These are phyloP conservation scores for Vitis hybrid DNA, from an alignment of 177 flowering plant species.

Conservation along the genomic window DNA sequence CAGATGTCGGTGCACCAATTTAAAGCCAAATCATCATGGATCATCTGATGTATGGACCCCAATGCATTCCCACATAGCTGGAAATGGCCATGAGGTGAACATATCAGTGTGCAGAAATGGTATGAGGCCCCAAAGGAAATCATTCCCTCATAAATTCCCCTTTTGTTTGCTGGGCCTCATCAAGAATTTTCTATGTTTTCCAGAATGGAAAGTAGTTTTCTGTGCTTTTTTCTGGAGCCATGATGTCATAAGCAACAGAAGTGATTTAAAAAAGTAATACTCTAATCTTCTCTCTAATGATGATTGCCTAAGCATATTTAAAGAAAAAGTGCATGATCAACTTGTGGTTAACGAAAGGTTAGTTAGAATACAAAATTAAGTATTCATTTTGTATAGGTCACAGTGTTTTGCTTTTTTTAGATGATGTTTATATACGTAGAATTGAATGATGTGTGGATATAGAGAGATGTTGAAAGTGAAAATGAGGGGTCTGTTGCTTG, in stretches of 20 bases:
- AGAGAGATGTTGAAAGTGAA: constrained; percentile 7
- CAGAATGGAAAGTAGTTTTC: neutral
- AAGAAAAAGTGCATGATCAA: neutral
- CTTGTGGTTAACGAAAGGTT: constrained; percentile 1
- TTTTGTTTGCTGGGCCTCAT: neutral
- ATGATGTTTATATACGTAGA: constrained; percentile 21
- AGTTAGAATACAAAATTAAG: constrained; percentile 8
- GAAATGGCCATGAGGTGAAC: neutral
- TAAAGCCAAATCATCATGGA: neutral
- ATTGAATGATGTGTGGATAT: neutral
- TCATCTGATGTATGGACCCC: neutral
- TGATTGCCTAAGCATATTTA: neutral
- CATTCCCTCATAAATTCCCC: neutral
- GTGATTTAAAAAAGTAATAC: no score
- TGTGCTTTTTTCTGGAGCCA: no score
- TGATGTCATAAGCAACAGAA: no score
- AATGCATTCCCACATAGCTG: neutral
- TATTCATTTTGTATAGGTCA: neutral
- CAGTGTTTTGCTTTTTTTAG: neutral
- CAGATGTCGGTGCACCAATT: neutral
- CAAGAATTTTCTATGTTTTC: no score
- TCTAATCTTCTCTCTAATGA: no score
- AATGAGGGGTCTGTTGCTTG: constrained; percentile 40
- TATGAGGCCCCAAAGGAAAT: neutral
- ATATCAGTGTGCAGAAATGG: neutral